phyloP scores from a whole-genome alignment of 257 asterid species.

The Parsonsia alboflavescens region DNA sequence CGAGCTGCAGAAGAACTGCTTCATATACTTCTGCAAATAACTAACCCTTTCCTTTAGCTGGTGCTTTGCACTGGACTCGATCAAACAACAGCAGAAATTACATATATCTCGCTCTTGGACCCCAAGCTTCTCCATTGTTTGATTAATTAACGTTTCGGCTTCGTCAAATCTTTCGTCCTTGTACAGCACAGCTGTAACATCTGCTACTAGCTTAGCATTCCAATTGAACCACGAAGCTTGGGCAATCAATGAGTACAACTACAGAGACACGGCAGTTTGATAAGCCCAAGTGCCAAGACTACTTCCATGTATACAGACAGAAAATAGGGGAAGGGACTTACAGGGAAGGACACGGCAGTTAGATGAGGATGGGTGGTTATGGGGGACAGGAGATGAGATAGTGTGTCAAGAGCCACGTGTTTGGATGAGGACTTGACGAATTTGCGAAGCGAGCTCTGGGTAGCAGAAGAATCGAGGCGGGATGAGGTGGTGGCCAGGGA shows the following conservation, averaged over 20 bases:
- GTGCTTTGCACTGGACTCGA: slow-evolving; percentile 51
- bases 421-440: slow-evolving; percentile 68
- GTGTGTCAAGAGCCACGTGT: slow-evolving; percentile 65
- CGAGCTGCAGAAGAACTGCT: slow-evolving; percentile 34
- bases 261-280: slow-evolving; percentile 22
- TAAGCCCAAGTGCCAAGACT: neutral
- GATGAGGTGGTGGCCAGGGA: slow-evolving; percentile 41
- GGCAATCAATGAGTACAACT: slow-evolving; percentile 59
- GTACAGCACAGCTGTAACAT: slow-evolving; percentile 49
- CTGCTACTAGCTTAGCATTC: slow-evolving; percentile 80
- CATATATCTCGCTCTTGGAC: slow-evolving; percentile 54
- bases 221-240: slow-evolving; percentile 83
- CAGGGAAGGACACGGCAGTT: slow-evolving; percentile 61
- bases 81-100: slow-evolving; percentile 51
- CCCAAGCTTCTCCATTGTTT: slow-evolving; percentile 40
- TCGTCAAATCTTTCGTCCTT: slow-evolving; percentile 39
- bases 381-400: slow-evolving; percentile 73
- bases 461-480: slow-evolving; percentile 30
- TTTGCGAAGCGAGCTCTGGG: slow-evolving; percentile 53
- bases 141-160: slow-evolving; percentile 42
- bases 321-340: slow-evolving; percentile 29
- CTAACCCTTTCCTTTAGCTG: slow-evolving; percentile 38
- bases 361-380: slow-evolving; percentile 42
- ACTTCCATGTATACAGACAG: neutral
- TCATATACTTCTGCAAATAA: slow-evolving; percentile 37